Conservation (phyloP, 75 land plant genomes). For the Larix kaempferi region DNA sequence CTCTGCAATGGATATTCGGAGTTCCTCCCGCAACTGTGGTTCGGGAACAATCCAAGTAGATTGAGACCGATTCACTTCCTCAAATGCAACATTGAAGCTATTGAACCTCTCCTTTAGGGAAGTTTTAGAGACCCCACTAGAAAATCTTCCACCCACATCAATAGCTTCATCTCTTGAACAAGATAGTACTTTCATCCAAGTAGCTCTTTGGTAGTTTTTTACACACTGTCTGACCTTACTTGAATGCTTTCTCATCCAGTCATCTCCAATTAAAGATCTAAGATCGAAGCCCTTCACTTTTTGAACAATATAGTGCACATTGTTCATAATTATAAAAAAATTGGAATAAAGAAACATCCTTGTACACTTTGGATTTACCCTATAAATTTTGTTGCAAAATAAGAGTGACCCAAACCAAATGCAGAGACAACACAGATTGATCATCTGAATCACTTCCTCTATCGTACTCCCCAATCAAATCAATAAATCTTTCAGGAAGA, state of each 20-base stretch:
- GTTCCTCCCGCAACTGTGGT: constrained; percentile 71
- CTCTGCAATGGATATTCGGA: constrained; percentile 81
- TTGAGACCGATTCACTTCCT: constrained; percentile 74
- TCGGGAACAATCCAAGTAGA: constrained; percentile 81
- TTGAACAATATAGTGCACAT: constrained; percentile 62
- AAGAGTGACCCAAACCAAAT: constrained; percentile 25
- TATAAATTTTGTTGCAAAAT: constrained; percentile 54
- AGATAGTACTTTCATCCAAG: constrained; percentile 48
- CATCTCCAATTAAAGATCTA: constrained; percentile 44
- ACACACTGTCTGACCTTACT: constrained; percentile 46
- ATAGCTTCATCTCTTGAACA: constrained; percentile 50
- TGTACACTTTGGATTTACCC: constrained; percentile 58
- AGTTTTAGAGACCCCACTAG: constrained; percentile 41
- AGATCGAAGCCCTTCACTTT: constrained; percentile 59
- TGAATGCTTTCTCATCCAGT: constrained; percentile 50
- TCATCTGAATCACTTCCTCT: constrained; percentile 6
- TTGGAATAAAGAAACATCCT: constrained; percentile 43
- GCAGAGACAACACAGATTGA: constrained; percentile 24
- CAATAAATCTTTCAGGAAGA: constrained; percentile 3
- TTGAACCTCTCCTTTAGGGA: constrained; percentile 78
- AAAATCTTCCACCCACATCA: constrained; percentile 19
- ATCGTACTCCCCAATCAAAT: neutral
- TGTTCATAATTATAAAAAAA: constrained; percentile 80
- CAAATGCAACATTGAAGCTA: constrained; percentile 72
- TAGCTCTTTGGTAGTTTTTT: constrained; percentile 45